Conservation (phyloP, 768 basidiomycete genomes). For the Guyanaporus albipodus region DNA sequence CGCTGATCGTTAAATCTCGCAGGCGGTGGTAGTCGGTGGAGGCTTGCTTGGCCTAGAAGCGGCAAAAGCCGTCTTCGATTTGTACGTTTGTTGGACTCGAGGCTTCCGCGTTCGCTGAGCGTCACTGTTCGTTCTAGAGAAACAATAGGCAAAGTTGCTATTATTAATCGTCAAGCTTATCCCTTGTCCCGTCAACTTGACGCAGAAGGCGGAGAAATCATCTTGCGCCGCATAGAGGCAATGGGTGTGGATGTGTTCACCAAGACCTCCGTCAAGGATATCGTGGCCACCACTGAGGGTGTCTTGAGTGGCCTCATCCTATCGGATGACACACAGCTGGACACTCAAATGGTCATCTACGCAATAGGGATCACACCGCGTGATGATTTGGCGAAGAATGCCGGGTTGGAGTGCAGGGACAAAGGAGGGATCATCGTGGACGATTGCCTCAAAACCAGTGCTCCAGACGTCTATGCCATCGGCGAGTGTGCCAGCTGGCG, state of each 20-base stretch:
- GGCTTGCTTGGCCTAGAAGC: constrained; percentile 72
- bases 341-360: constrained; percentile 56
- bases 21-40: constrained; percentile 53
- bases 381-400: constrained; percentile 56
- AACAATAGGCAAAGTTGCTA: constrained; percentile 44
- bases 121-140: constrained; percentile 7
- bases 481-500: constrained; percentile 75
- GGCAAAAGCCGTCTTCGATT: constrained; percentile 66
- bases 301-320: constrained; percentile 48
- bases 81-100: constrained; percentile 25
- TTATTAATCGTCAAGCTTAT: constrained; percentile 48
- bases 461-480: constrained; percentile 61
- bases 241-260: constrained; percentile 58
- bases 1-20: not conserved
- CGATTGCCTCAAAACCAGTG: constrained; percentile 54
- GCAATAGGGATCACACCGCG: constrained; percentile 70
- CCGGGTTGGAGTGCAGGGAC: constrained; percentile 47
- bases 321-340: constrained; percentile 42
- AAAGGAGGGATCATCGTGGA: constrained; percentile 58
- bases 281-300: constrained; percentile 36
- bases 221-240: constrained; percentile 52
- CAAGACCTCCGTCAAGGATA: constrained; percentile 34
- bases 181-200: constrained; percentile 60
- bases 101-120: not conserved
- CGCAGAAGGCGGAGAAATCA: constrained; percentile 54